Percentiles rank a stretch among this genome's conserved stretches.
phyloP scores from a whole-genome alignment of 176 grass and related monocot species.

The Cocos nucifera region DNA sequence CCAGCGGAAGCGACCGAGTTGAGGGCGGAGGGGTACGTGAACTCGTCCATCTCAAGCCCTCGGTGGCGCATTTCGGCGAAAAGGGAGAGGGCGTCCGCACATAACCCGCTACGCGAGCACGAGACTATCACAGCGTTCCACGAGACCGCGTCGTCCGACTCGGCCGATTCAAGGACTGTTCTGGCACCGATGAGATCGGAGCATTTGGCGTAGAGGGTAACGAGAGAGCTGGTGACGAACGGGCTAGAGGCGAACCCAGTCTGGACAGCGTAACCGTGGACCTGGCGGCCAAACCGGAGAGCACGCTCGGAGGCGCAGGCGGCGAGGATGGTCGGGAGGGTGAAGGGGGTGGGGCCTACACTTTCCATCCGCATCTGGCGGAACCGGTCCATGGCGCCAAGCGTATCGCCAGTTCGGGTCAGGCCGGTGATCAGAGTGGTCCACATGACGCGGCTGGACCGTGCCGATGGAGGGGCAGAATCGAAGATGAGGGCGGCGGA shows the following conservation, averaged over 20 bases:
- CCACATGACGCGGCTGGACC: conserved; percentile 9
- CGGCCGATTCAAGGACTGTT: background rate
- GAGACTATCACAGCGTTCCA: conserved; percentile 48
- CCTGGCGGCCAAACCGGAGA: background rate
- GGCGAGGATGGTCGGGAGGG: conserved; percentile 5
- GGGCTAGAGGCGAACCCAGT: conserved; percentile 9
- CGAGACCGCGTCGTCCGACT: conserved; percentile 18
- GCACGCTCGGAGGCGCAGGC: conserved; percentile 1
- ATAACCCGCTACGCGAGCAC: conserved; percentile 31
- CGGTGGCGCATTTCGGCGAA: conserved; percentile 43
- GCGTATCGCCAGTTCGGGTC: background rate
- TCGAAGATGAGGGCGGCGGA: conserved; percentile 4
- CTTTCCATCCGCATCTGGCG: background rate
- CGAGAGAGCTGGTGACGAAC: conserved; percentile 19
- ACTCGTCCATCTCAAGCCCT: conserved; percentile 45
- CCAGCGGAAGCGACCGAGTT: conserved; percentile 37
- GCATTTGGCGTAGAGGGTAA: conserved; percentile 15
- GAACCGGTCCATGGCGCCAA: conserved; percentile 9
- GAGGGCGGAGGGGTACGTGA: conserved; percentile 49
- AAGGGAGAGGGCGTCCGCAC: conserved; percentile 23
- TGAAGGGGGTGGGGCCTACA: conserved; percentile 4
- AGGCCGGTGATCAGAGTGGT: conserved; percentile 8
- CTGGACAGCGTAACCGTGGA: conserved; percentile 4
- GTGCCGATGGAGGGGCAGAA: background rate
- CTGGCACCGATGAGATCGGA: background rate